These are phyloP conservation scores for Acacia pycnantha DNA, from an alignment of 331 rosid genomes.

Conservation along the genomic window DNA sequence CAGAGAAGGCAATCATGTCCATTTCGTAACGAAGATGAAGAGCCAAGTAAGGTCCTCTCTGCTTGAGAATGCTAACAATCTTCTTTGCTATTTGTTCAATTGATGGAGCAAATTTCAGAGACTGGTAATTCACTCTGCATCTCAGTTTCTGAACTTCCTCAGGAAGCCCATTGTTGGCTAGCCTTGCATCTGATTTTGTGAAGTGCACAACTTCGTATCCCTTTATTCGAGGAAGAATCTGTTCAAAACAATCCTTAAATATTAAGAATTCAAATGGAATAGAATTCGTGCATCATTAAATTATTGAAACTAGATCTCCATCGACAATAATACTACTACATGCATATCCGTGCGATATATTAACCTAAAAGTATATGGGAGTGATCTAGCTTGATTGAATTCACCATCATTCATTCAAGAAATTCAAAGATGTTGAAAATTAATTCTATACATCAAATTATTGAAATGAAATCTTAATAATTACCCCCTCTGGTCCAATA, in stretches of 20 bases:
- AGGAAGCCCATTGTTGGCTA: constrained; percentile 72
- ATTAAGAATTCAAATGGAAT: background rate
- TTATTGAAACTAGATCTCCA: background rate
- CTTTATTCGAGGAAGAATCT: constrained; percentile 73
- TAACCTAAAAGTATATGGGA: background rate
- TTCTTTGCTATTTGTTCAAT: constrained; percentile 54
- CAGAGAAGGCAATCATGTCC: constrained; percentile 90
- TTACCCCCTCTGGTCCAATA: too few relatives aligned
- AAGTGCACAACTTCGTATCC: constrained; percentile 61
- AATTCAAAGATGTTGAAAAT: background rate
- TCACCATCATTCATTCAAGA: background rate
- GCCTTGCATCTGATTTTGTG: constrained; percentile 77
- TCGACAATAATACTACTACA: too few relatives aligned
- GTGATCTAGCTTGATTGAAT: background rate
- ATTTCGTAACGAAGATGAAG: constrained; percentile 92
- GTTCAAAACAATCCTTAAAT: background rate
- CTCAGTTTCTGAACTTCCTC: constrained; percentile 72
- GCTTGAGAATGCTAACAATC: constrained; percentile 56
- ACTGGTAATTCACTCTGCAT: constrained; percentile 66
- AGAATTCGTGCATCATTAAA: background rate
- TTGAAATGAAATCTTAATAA: background rate
- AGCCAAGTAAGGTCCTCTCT: constrained; percentile 67
- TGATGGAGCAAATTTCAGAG: constrained; percentile 58
- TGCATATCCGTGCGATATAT: background rate
- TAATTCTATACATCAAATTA: background rate